Evolutionary conservation across 768 basidiomycete species (phyloP).

Genomic region (Leccinum arenicola): DNA sequence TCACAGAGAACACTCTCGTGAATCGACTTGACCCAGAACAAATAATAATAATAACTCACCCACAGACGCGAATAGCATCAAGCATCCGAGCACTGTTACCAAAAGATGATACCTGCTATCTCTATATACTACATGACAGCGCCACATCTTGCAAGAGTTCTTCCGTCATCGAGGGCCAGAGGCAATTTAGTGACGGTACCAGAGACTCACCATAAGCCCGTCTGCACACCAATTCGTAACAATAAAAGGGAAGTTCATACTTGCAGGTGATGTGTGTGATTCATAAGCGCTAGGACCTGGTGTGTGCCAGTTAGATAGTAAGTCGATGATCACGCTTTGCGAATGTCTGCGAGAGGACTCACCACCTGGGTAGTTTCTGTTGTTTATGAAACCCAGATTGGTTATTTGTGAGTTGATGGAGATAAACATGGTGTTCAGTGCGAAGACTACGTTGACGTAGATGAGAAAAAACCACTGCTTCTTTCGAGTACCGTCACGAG

Average conservation of each 20-base stretch:
- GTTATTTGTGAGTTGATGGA: slow-evolving; percentile 20
- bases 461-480: slow-evolving; percentile 27
- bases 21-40: not conserved
- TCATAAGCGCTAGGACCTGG: slow-evolving; percentile 28
- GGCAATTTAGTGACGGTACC: not conserved
- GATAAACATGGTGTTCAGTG: slow-evolving; percentile 27
- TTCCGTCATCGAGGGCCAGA: not conserved
- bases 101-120: slow-evolving; percentile 19
- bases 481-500: slow-evolving; percentile 4
- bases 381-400: slow-evolving; percentile 28
- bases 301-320: not conserved
- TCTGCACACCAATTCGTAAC: slow-evolving; percentile 31
- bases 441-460: slow-evolving; percentile 31
- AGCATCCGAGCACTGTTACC: slow-evolving; percentile 15
- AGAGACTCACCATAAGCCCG: slow-evolving; percentile 25
- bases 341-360: not conserved
- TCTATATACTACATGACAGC: slow-evolving; percentile 31
- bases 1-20: not conserved
- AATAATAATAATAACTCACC: slow-evolving; percentile 9
- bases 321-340: no score
- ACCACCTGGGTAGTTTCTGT: slow-evolving; percentile 34
- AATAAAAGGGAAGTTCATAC: slow-evolving; percentile 28
- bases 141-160: slow-evolving; percentile 27
- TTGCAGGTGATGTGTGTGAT: slow-evolving; percentile 19
- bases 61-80: slow-evolving; percentile 27